Conservation (phyloP, 2,329 filamentous ascomycete genomes). For the Cladosporium sp. region DNA sequence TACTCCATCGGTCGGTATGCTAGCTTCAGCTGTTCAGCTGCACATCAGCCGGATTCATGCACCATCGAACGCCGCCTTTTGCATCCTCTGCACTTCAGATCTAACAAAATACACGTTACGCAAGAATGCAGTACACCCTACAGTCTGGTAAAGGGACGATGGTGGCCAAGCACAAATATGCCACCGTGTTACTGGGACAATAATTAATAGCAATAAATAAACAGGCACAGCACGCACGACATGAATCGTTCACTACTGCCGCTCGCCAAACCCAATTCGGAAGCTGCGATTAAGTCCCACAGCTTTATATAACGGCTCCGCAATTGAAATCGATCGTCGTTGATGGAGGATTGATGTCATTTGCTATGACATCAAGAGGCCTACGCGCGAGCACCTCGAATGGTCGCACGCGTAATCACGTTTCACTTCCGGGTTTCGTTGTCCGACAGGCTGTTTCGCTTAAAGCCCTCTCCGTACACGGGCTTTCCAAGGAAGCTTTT, state of each 20-base stretch:
- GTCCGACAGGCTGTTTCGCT: background rate
- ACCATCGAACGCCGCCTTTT: background rate
- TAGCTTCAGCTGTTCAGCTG: background rate
- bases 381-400: background rate
- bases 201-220: background rate
- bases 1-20: background rate
- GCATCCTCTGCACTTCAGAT: too few species aligned
- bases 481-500: background rate
- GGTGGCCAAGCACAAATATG: background rate
- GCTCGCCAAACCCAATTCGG: background rate
- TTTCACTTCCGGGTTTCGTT: conserved; percentile 9
- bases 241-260: conserved; percentile 1
- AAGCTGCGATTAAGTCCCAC: conserved; percentile 7
- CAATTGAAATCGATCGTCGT: background rate
- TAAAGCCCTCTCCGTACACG: background rate
- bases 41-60: background rate
- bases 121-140: background rate
- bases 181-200: conserved; percentile 1
- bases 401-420: conserved; percentile 15
- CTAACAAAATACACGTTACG: background rate
- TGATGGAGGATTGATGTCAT: background rate
- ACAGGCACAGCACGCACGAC: background rate
- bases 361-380: conserved; percentile 13
- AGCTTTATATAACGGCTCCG: background rate
- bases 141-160: background rate